phyloP scores from a whole-genome alignment of 2,329 filamentous ascomycete species.

The Domatiomyces globalis region DNA sequence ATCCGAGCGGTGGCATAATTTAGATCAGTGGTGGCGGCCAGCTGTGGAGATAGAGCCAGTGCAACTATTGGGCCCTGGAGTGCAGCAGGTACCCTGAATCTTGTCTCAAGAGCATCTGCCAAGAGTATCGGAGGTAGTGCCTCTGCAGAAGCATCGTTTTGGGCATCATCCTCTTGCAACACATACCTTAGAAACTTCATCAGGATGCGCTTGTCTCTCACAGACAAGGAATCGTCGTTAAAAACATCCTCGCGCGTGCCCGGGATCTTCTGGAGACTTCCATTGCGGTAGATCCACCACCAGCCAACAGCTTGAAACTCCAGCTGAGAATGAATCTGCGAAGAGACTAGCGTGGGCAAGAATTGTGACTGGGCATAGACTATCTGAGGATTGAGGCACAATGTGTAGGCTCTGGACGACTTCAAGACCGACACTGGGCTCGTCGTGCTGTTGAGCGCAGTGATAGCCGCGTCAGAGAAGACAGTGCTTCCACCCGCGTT shows the following conservation, averaged over 20 bases:
- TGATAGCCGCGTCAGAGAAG: constrained; percentile 25
- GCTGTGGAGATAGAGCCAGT: constrained; percentile 58
- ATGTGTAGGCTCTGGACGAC: constrained; percentile 60
- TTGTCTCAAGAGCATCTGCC: constrained; percentile 31
- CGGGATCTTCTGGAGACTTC: constrained; percentile 55
- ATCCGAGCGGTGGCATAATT: constrained; percentile 61
- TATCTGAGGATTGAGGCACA: constrained; percentile 73
- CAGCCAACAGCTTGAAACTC: constrained; percentile 89
- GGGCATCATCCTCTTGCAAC: constrained; percentile 47
- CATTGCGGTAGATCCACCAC: constrained; percentile 58
- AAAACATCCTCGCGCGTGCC: constrained; percentile 89
- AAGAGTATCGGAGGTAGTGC: constrained; percentile 42
- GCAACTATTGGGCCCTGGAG: constrained; percentile 54
- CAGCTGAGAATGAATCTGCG: constrained; percentile 72
- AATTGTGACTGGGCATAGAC: constrained; percentile 72
- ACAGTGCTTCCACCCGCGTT: constrained; percentile 18
- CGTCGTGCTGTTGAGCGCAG: constrained; percentile 16
- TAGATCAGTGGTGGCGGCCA: constrained; percentile 40
- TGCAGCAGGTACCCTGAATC: constrained; percentile 54
- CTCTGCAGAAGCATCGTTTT: constrained; percentile 33
- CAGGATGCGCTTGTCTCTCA: constrained; percentile 67
- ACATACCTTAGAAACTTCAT: constrained; percentile 95
- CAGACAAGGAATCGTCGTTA: constrained; percentile 57
- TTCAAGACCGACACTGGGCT: constrained; percentile 32
- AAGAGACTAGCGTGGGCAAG: constrained; percentile 70